Evolutionary conservation across 208 protist species (phyloP), one percentile per base, ranked within the genome.

Genomic region (Lotmaria passim): DNA sequence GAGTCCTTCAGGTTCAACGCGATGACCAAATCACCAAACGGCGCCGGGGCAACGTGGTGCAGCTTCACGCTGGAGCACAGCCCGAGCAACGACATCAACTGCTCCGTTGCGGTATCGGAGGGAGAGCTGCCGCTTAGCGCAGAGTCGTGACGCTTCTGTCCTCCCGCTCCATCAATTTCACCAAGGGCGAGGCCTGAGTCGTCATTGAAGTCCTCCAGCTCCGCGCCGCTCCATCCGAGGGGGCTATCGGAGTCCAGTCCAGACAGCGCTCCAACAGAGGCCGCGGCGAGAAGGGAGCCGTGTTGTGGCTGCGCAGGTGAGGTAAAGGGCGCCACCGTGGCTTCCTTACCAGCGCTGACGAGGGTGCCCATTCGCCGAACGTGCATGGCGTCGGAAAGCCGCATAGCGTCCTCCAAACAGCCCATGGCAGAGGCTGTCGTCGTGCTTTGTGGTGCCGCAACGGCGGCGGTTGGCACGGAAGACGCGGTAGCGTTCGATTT

Each of bases 281-380:
- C 46, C 33, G 58, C 11, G 62, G 39, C n/a, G 39, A 38, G 26
- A 38, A 64, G 5, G 70, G 51, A 14, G 62, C 47, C 6, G 11
- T 14, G n/a, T n/a, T n/a, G n/a, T n/a, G n/a, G n/a, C n/a, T n/a
- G n/a, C n/a, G n/a, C n/a, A n/a, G n/a, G n/a, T n/a, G n/a, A n/a
- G n/a, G n/a, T n/a, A n/a, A n/a, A n/a, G 15, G 44, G 2, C 7
- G 28, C 6, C 12, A 30, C 7, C 7, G 44, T 5, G 24, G 21
- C 34, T n/a, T 66, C 44, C 43, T 66, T 71, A 30, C 63, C 31
- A 7, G 56, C 43, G 47, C 33, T 65, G 19, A 71, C 48, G 7
- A 77, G 71, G 3, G 57, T 77, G 63, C 71, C 57, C 71, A 77
- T 77, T 17, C 43, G 71, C 14, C 71, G 71, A 19, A 77, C 57